phyloP scores from a whole-genome alignment of 2,329 filamentous ascomycete species.

The Stromatinia cepivora region DNA sequence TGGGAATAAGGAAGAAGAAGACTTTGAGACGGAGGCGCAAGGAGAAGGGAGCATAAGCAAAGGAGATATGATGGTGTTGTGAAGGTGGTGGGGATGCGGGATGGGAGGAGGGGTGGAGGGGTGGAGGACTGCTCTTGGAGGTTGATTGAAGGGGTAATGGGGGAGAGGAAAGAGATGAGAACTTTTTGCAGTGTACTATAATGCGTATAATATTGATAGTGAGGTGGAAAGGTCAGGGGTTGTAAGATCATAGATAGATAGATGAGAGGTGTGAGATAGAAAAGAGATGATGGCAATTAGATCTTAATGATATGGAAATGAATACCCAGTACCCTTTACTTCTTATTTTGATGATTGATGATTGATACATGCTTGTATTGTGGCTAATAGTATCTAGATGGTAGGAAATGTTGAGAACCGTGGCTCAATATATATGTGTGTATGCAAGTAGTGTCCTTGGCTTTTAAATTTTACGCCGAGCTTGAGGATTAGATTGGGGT shows the following conservation, averaged over 20 bases:
- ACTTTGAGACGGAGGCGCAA: too few relatives aligned
- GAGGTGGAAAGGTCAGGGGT: neutral
- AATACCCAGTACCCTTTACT: neutral
- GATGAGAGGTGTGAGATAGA: neutral
- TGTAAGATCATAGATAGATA: too few relatives aligned
- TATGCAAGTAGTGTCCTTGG: too few relatives aligned
- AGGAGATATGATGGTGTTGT: too few relatives aligned
- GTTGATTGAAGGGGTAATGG: neutral
- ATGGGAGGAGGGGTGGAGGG: neutral
- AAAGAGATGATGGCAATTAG: too few relatives aligned
- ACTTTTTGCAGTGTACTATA: neutral
- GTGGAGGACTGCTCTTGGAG: neutral
- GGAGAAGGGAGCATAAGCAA: too few relatives aligned
- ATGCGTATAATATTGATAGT: neutral
- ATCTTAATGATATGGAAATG: neutral
- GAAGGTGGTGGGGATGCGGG: neutral
- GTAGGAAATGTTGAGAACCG: neutral
- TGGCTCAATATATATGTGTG: too few relatives aligned
- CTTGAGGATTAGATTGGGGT: too few relatives aligned
- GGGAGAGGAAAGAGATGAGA: neutral
- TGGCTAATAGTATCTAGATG: neutral
- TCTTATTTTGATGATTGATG: neutral
- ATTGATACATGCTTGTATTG: neutral
- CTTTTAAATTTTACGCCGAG: too few relatives aligned
- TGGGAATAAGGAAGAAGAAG: neutral